Percentiles rank a stretch among this genome's conserved stretches.
Conservation (phyloP, 345 rosid genomes). For the Boechera retrofracta region DNA sequence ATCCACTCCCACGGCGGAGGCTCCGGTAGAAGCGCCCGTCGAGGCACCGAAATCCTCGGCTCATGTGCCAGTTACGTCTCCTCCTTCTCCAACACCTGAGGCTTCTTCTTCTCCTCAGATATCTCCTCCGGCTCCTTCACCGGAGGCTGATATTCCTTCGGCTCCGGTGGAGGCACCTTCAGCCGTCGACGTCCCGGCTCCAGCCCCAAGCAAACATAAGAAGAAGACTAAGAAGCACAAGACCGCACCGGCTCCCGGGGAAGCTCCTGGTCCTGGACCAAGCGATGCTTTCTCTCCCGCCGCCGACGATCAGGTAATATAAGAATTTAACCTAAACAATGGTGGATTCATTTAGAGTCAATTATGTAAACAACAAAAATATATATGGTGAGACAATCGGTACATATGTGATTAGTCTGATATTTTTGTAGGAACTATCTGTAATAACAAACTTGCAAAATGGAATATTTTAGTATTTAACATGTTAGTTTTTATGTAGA, state of each 20-base stretch:
- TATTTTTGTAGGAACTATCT: no score
- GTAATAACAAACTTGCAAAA: neutral
- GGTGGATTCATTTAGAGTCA: neutral
- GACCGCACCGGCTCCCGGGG: conserved; percentile 46
- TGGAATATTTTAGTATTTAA: neutral
- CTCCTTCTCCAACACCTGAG: conserved; percentile 46
- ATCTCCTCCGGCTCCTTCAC: conserved; percentile 55
- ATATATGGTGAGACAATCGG: no score
- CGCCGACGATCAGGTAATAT: conserved; percentile 45
- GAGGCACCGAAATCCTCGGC: neutral
- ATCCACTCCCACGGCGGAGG: conserved; percentile 33
- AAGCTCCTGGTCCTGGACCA: conserved; percentile 66
- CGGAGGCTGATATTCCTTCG: conserved; percentile 42
- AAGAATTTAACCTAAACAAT: neutral
- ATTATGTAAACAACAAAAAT: neutral
- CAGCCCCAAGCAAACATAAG: conserved; percentile 56
- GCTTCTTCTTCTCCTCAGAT: conserved; percentile 38
- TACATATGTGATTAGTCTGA: no score
- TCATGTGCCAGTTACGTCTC: neutral
- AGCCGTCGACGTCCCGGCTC: conserved; percentile 57
- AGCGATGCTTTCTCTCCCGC: conserved; percentile 58
- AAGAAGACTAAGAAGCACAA: conserved; percentile 48
- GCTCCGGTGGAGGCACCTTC: conserved; percentile 35
- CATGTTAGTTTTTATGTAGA: no score
- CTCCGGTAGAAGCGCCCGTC: conserved; percentile 3